phyloP scores from a whole-genome alignment of 1,139 yeast genomes.

The Pichia terricola region DNA sequence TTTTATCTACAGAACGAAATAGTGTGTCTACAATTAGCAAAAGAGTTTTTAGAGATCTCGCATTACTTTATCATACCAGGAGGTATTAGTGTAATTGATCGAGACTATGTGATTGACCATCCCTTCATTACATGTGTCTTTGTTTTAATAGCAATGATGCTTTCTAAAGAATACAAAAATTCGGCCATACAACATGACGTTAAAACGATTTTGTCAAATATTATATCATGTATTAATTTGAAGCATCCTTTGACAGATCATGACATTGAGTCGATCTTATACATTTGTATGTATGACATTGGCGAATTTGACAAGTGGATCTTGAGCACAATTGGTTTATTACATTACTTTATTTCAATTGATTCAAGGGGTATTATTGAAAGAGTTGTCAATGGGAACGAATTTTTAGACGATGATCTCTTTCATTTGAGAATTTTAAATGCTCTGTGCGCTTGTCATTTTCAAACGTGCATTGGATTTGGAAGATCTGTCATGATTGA shows the following conservation, averaged over 20 bases:
- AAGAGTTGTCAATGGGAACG: constrained; percentile 24
- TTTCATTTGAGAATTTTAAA: constrained; percentile 43
- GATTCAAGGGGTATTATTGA: constrained; percentile 32
- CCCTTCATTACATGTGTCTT: constrained; percentile 43
- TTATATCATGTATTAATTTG: constrained; percentile 29
- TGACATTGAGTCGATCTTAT: constrained; percentile 46
- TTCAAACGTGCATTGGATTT: constrained; percentile 38
- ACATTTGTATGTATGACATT: constrained; percentile 40
- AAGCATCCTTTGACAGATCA: constrained; percentile 36
- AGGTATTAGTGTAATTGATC: constrained; percentile 35
- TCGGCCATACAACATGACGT: constrained; percentile 35
- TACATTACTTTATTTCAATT: constrained; percentile 35
- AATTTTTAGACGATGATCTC: constrained; percentile 30
- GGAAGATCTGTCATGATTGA: constrained; percentile 32
- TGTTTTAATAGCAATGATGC: constrained; percentile 40
- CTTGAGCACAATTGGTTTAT: constrained; percentile 38
- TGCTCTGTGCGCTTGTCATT: constrained; percentile 37
- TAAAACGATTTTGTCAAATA: constrained; percentile 34
- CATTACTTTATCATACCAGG: constrained; percentile 51
- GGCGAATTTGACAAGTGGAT: constrained; percentile 42
- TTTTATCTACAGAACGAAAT: constrained; percentile 32
- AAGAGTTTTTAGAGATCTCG: constrained; percentile 35
- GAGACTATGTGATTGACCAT: constrained; percentile 34
- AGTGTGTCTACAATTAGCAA: constrained; percentile 32
- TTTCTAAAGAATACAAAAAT: constrained; percentile 38